Conservation (phyloP, 2,329 filamentous ascomycete genomes). For the Alternaria sp. region DNA sequence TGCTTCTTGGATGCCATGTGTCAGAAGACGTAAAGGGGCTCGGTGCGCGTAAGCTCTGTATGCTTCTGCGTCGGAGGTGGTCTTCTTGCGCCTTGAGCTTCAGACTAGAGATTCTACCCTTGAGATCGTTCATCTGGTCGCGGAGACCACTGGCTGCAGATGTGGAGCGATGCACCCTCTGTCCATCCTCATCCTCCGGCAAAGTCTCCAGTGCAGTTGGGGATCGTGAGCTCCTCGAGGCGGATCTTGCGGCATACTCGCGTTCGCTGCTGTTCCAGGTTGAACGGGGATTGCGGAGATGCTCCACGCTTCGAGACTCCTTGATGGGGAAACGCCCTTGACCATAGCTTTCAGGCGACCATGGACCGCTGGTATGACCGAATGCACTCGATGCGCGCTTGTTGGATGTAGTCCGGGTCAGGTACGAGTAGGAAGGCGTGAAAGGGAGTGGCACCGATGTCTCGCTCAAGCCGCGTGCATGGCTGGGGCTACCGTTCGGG, state of each 20-base stretch:
- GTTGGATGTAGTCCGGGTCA: constrained; percentile 31
- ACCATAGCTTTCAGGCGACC: constrained; percentile 44
- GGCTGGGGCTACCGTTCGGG: constrained; percentile 39
- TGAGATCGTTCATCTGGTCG: constrained; percentile 84
- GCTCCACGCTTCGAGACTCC: constrained; percentile 50
- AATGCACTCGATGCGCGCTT: constrained; percentile 50
- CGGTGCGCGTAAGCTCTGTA: constrained; percentile 75
- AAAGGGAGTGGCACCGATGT: constrained; percentile 47
- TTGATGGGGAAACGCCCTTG: constrained; percentile 46
- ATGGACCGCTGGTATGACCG: constrained; percentile 45
- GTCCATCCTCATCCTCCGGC: constrained; percentile 47
- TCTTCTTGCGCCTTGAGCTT: constrained; percentile 81
- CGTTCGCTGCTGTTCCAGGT: constrained; percentile 32
- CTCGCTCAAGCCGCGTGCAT: constrained; percentile 51
- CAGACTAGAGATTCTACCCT: constrained; percentile 81
- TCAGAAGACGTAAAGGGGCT: constrained; percentile 81
- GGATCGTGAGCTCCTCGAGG: constrained; percentile 49
- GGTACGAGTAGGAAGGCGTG: constrained; percentile 38
- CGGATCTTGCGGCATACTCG: constrained; percentile 40
- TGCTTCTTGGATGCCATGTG: constrained; percentile 57
- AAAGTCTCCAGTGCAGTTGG: constrained; percentile 50
- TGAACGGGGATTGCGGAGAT: constrained; percentile 43
- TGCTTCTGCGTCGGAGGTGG: constrained; percentile 75
- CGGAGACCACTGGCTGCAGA: constrained; percentile 78
- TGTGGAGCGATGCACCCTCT: constrained; percentile 64